Percentiles rank a stretch among this genome's conserved stretches.
Conservation (phyloP, 163 green algal genomes). For the Scenedesmus sp. region DNA sequence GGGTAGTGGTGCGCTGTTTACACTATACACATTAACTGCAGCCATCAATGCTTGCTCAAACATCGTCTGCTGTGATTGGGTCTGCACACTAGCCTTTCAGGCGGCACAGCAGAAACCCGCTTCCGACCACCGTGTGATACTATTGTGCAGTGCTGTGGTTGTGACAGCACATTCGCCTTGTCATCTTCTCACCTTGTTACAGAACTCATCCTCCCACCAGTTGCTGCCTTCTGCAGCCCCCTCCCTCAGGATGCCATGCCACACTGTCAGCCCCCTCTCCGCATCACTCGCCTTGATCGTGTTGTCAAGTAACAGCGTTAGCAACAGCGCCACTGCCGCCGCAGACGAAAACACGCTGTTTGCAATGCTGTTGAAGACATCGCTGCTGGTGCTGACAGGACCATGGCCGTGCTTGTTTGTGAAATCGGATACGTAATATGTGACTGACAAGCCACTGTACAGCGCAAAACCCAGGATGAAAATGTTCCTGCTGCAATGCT, state of each 20-base stretch:
- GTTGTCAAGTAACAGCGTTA: not conserved
- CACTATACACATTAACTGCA: too few species aligned
- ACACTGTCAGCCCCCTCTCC: not conserved
- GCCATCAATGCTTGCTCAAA: too few species aligned
- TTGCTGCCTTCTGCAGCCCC: not conserved
- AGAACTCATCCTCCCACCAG: not conserved
- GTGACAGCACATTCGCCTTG: too few species aligned
- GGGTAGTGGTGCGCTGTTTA: too few species aligned
- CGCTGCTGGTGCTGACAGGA: slow-evolving; percentile 65
- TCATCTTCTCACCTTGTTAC: not conserved
- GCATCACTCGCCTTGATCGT: not conserved
- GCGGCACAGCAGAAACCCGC: too few species aligned
- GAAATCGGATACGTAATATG: slow-evolving; percentile 72
- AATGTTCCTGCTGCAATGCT: slow-evolving; percentile 71
- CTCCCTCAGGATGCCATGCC: not conserved
- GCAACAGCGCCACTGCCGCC: not conserved
- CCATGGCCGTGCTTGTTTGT: slow-evolving; percentile 47
- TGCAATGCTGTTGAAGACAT: slow-evolving; percentile 60
- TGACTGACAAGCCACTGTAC: slow-evolving; percentile 67
- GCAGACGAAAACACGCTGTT: not conserved
- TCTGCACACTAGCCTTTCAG: too few species aligned
- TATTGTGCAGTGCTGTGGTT: too few species aligned
- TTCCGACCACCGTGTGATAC: too few species aligned
- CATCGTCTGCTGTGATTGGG: too few species aligned
- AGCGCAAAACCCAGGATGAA: slow-evolving; percentile 65